Percentiles rank a stretch among this genome's conserved stretches.
Evolutionary conservation across 2,329 filamentous ascomycete species (phyloP).

Genomic region (Neonectria ditissima): DNA sequence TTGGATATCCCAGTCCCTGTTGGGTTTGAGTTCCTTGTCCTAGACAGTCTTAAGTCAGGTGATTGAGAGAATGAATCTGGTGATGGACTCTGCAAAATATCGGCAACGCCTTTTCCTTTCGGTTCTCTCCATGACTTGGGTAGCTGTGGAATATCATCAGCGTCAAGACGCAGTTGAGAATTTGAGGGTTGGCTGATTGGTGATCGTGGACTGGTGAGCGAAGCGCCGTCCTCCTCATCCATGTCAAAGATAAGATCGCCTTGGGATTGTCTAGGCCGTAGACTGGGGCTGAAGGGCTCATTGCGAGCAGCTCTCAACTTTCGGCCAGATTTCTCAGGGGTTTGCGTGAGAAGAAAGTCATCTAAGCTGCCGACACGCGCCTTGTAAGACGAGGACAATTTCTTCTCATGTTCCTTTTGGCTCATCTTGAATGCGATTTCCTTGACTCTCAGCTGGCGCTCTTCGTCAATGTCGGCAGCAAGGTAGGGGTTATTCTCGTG

Average conservation of each 20-base stretch:
- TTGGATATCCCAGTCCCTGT: slow-evolving; percentile 27
- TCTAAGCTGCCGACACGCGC: slow-evolving; percentile 73
- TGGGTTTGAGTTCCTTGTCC: slow-evolving; percentile 15
- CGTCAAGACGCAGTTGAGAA: slow-evolving; percentile 39
- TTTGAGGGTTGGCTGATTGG: slow-evolving; percentile 35
- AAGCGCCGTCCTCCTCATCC: slow-evolving; percentile 77
- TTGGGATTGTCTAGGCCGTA: slow-evolving; percentile 76
- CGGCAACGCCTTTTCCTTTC: slow-evolving; percentile 42
- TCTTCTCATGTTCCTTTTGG: slow-evolving; percentile 74
- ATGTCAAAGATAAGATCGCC: slow-evolving; percentile 92
- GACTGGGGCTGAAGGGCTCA: slow-evolving; percentile 72
- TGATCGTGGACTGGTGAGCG: slow-evolving; percentile 46
- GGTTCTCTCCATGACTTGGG: slow-evolving; percentile 47
- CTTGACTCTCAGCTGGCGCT: slow-evolving; percentile 76
- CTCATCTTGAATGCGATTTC: slow-evolving; percentile 77
- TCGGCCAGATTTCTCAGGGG: slow-evolving; percentile 58
- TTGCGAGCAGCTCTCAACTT: slow-evolving; percentile 62
- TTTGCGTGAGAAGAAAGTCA: slow-evolving; percentile 61
- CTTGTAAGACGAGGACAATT: slow-evolving; percentile 70
- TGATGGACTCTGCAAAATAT: slow-evolving; percentile 27
- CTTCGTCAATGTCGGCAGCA: slow-evolving; percentile 74
- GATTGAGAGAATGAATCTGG: slow-evolving; percentile 37
- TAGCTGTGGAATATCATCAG: slow-evolving; percentile 46
- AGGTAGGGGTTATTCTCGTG: slow-evolving; percentile 74
- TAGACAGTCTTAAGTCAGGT: slow-evolving; percentile 28